phyloP scores from a whole-genome alignment of 305 asterid species.

The Fraxinus nigra region DNA sequence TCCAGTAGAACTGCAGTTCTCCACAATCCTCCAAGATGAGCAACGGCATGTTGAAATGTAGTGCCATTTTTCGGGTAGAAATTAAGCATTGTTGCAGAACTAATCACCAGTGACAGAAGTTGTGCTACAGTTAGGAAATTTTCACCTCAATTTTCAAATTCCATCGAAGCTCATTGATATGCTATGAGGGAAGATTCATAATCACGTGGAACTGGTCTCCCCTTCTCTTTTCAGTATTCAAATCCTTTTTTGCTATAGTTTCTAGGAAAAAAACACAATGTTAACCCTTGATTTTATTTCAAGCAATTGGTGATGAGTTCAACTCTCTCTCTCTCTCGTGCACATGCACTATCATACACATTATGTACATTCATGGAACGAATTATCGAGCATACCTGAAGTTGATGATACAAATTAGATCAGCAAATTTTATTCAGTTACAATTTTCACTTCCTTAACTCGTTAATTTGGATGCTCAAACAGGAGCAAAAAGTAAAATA shows the following conservation, averaged over 20 bases:
- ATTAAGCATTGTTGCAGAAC: conserved; percentile 10
- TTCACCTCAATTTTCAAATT: background rate
- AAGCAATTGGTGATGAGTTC: background rate
- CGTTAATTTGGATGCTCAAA: too few relatives aligned
- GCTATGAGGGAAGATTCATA: background rate
- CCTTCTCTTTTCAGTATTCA: background rate
- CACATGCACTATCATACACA: too few relatives aligned
- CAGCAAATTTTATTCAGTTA: too few relatives aligned
- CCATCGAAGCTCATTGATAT: background rate
- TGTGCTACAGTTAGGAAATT: background rate
- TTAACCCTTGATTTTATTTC: background rate
- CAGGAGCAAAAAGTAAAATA: too few relatives aligned
- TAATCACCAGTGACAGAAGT: background rate
- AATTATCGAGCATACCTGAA: too few relatives aligned
- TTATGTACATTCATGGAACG: too few relatives aligned
- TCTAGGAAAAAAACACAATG: background rate
- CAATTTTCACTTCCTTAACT: too few relatives aligned
- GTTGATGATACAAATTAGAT: too few relatives aligned
- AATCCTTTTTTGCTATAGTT: background rate
- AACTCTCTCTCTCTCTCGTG: background rate
- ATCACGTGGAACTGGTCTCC: background rate
- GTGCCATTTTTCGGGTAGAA: background rate
- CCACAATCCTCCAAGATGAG: background rate
- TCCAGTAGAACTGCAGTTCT: background rate
- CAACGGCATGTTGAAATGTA: background rate